Conservation (phyloP, 257 asterid species). For the Jacaranda mimosifolia region DNA sequence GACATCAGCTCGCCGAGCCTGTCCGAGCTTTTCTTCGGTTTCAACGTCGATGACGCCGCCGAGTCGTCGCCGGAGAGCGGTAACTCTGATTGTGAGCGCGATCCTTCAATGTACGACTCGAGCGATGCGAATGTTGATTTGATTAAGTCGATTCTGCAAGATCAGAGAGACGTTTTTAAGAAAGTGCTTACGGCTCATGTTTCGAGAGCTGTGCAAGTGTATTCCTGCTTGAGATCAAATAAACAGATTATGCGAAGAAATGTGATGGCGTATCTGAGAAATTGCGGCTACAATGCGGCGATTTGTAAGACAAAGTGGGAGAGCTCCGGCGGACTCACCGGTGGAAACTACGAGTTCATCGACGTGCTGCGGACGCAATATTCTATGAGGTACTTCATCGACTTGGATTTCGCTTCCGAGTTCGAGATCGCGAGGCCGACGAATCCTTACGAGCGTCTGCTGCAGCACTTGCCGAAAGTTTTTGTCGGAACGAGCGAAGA, state of each 20-base stretch:
- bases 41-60: slow-evolving; percentile 33
- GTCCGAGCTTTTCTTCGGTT: slow-evolving; percentile 54
- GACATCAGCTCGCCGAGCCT: slow-evolving; percentile 48
- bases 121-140: slow-evolving; percentile 29
- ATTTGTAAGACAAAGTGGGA: slow-evolving; percentile 74
- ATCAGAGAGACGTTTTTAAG: slow-evolving; percentile 39
- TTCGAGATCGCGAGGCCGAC: slow-evolving; percentile 72
- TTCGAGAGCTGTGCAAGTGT: slow-evolving; percentile 42
- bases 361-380: slow-evolving; percentile 48
- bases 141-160: slow-evolving; percentile 12
- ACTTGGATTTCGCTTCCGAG: slow-evolving; percentile 59
- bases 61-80: slow-evolving; percentile 19
- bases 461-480: slow-evolving; percentile 43
- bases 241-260: slow-evolving; percentile 46
- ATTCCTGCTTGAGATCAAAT: slow-evolving; percentile 33
- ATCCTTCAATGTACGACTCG: slow-evolving; percentile 25
- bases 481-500: slow-evolving; percentile 58
- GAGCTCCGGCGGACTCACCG: slow-evolving; percentile 59
- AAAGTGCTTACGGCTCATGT: slow-evolving; percentile 41
- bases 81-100: slow-evolving; percentile 48
- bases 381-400: slow-evolving; percentile 54
- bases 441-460: slow-evolving; percentile 37
- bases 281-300: slow-evolving; percentile 67
- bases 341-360: slow-evolving; percentile 68
- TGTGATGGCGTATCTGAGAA: slow-evolving; percentile 62